Conservation (phyloP, 1,139 yeast species). For the Lodderomyces beijingensis region DNA sequence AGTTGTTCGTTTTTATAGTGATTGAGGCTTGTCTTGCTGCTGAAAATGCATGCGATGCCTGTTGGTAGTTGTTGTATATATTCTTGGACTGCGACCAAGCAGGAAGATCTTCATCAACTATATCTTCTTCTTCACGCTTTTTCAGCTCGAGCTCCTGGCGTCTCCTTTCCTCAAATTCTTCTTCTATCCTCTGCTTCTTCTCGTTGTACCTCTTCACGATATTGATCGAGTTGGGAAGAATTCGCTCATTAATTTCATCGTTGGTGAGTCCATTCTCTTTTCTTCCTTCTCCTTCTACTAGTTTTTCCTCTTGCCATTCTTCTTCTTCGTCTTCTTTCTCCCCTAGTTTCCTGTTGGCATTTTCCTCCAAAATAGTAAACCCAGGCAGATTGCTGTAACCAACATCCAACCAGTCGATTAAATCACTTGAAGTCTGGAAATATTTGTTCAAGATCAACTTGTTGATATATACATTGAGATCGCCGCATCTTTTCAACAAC, state of each 20-base stretch:
- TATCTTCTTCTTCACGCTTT: background rate
- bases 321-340: slow-evolving; percentile 3
- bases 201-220: slow-evolving; percentile 15
- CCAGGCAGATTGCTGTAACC: slow-evolving; percentile 22
- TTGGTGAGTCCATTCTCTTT: slow-evolving; percentile 7
- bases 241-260: slow-evolving; percentile 22
- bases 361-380: slow-evolving; percentile 8
- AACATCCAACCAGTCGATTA: slow-evolving; percentile 32
- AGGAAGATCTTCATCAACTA: slow-evolving; percentile 11
- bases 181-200: slow-evolving; percentile 6
- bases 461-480: slow-evolving; percentile 36
- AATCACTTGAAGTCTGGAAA: slow-evolving; percentile 23
- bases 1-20: too few relatives aligned
- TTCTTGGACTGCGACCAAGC: slow-evolving; percentile 16
- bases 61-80: slow-evolving; percentile 19
- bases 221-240: slow-evolving; percentile 24
- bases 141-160: slow-evolving; percentile 5
- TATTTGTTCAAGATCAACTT: slow-evolving; percentile 24
- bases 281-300: background rate
- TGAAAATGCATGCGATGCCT: slow-evolving; percentile 10
- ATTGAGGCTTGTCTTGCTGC: slow-evolving; percentile 3
- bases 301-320: slow-evolving; percentile 6
- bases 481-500: slow-evolving; percentile 31
- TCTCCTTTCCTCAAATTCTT: slow-evolving; percentile 12
- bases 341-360: too few relatives aligned